Conservation (phyloP, 2,329 filamentous ascomycete genomes). For the Exserohilum turcica region DNA sequence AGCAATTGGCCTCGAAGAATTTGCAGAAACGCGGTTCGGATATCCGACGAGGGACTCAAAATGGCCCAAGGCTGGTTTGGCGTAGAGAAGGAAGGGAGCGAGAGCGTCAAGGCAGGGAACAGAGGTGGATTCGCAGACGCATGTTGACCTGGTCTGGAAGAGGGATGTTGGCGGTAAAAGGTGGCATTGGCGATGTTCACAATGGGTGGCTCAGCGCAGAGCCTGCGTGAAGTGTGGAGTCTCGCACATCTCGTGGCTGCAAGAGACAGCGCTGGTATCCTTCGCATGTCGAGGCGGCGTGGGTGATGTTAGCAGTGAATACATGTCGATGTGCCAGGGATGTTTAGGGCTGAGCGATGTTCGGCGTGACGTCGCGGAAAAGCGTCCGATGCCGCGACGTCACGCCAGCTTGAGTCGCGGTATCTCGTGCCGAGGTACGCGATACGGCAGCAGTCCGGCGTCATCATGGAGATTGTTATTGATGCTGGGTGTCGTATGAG, state of each 20-base stretch:
- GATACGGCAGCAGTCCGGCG: conserved; percentile 12
- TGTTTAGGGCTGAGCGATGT: conserved; percentile 15
- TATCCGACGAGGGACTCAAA: conserved; percentile 76
- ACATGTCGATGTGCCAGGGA: conserved; percentile 5
- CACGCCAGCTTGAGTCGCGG: conserved; percentile 27
- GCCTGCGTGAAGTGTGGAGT: conserved; percentile 22
- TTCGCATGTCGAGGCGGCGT: conserved; percentile 37
- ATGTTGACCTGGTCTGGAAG: conserved; percentile 45
- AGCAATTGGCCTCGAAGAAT: conserved; percentile 76
- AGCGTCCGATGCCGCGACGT: conserved; percentile 26
- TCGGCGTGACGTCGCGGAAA: conserved; percentile 28
- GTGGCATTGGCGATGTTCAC: conserved; percentile 65
- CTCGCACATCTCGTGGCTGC: conserved; percentile 33
- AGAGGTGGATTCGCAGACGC: conserved; percentile 69
- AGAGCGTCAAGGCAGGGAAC: conserved; percentile 73
- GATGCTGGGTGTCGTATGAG: conserved; percentile 12
- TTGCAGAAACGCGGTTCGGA: conserved; percentile 82
- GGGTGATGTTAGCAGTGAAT: not conserved
- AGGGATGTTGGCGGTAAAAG: conserved; percentile 78
- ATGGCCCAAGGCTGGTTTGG: conserved; percentile 76
- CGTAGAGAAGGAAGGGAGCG: conserved; percentile 63
- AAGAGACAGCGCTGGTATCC: conserved; percentile 35
- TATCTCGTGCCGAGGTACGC: conserved; percentile 31
- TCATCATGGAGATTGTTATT: not conserved
- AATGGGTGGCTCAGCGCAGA: conserved; percentile 34